Evolutionary conservation across 768 basidiomycete genomes (phyloP), one percentile per base, ranked within the genome.

Genomic region (Leccinum olivaceopallidum): DNA sequence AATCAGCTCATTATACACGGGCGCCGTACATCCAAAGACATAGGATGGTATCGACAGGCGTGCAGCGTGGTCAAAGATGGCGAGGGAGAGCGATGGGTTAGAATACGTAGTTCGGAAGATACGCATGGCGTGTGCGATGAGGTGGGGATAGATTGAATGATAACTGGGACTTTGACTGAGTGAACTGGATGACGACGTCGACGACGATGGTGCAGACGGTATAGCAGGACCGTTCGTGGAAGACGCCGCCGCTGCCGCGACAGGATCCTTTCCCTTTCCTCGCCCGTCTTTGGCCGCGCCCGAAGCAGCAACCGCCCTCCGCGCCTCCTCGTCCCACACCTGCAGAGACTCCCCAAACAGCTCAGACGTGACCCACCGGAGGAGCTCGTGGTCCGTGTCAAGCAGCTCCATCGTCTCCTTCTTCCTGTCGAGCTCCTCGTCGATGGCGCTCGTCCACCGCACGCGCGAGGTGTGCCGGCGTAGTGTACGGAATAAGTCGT

Each of bases 11-110:
- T 95, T 94, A 75, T 96, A 97, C 1, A 88, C 90, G 10, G 81
- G 81, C 0, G 94, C 90, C 10, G 92, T 89, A 74, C 95, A 98
- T 3, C 95, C 95, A 67, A 88, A 88, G 32, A 95, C 88, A 72
- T 92, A 98, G 5, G 90, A 93, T 5, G 87, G 80, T 53, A 89
- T 83, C 2, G 90, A 92, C 4, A 87, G 82, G 44, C 82, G 81
- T 44, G 87, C 84, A 0, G 93, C 90, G 71, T 94, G 82, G 54
- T 88, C 79, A 77, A 97, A 98, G 26, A 96, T 81, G 20, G 88
- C 81, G 18, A 98, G 81, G 1, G 94, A 87, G 28, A 94, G 81
- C 67, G 93, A 82, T 1, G 95, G 94, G 61, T 94, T 87, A 18
- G 74, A 73, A 73, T 90, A 94, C 55, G 85, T 88, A 66, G 87